Conservation (phyloP, 805 yeast species). For the Metschnikowia chrysomelidarum region DNA sequence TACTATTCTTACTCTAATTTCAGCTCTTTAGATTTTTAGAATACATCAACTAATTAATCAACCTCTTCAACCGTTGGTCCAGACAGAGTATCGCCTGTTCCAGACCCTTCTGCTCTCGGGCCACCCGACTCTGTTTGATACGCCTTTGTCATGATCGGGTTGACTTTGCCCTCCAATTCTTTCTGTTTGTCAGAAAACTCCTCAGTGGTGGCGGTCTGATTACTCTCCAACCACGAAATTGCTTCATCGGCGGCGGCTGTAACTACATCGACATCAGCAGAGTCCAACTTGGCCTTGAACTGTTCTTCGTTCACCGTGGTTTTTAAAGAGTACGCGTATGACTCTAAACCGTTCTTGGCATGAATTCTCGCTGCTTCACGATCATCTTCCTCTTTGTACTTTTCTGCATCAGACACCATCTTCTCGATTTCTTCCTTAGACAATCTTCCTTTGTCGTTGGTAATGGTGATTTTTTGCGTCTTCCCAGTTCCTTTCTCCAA, state of each 20-base stretch:
- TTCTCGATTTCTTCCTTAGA: slow-evolving; percentile 92
- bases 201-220: slow-evolving; percentile 40
- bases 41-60: slow-evolving; percentile 4
- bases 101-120: slow-evolving; percentile 26
- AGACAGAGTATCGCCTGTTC: slow-evolving; percentile 24
- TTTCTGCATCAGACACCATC: slow-evolving; percentile 97
- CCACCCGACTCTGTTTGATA: slow-evolving; percentile 28
- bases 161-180: slow-evolving; percentile 40
- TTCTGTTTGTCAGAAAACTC: slow-evolving; percentile 41
- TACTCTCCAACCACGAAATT: slow-evolving; percentile 36
- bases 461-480: slow-evolving; percentile 84
- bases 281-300: slow-evolving; percentile 25
- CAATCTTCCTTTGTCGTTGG: slow-evolving; percentile 92
- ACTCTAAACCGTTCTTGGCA: slow-evolving; percentile 84
- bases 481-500: slow-evolving; percentile 94
- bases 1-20: slow-evolving; percentile 18
- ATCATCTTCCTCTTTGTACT: slow-evolving; percentile 88
- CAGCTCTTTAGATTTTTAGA: slow-evolving; percentile 1
- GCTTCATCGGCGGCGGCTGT: slow-evolving; percentile 14
- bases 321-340: slow-evolving; percentile 80
- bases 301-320: slow-evolving; percentile 50
- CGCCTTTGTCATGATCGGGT: slow-evolving; percentile 38
- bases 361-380: slow-evolving; percentile 80
- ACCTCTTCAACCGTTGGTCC: slow-evolving; percentile 19
- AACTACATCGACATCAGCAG: slow-evolving; percentile 12